These are phyloP conservation scores for Neonectria coccinea DNA, from an alignment of 2,329 filamentous ascomycete species.

Conservation along the genomic window DNA sequence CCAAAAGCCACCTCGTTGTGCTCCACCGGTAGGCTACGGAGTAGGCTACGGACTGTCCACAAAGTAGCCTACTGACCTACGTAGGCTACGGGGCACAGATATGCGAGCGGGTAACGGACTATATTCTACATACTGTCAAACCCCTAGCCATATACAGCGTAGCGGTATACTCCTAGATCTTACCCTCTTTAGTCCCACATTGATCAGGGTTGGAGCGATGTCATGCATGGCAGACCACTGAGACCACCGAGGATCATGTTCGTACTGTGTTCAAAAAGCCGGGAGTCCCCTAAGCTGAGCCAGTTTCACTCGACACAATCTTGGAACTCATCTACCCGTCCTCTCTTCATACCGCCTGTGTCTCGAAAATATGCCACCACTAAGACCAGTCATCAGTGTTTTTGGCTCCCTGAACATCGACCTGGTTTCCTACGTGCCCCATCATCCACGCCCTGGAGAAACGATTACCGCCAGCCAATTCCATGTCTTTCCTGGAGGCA, in stretches of 20 bases:
- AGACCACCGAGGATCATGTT: not conserved
- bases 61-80: not conserved
- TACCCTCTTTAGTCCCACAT: not conserved
- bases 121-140: not conserved
- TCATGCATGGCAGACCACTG: no score
- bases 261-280: not conserved
- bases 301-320: not conserved
- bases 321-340: not conserved
- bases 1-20: not conserved
- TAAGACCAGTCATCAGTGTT: constrained; percentile 47
- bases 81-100: not conserved
- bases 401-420: constrained; percentile 78
- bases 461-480: constrained; percentile 76
- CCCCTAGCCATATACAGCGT: not conserved
- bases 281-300: not conserved
- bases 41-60: not conserved
- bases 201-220: not conserved
- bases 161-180: not conserved
- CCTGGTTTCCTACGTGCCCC: constrained; percentile 75
- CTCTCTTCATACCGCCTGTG: not conserved
- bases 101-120: not conserved
- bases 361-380: not conserved
- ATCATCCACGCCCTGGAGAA: constrained; percentile 76
- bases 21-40: not conserved
- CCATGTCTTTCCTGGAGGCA: constrained; percentile 72